A percentile compares a stretch with the other conserved stretches of the same genome.
Conservation (phyloP, 202 grass and related monocot species). For the Zizania palustris region DNA sequence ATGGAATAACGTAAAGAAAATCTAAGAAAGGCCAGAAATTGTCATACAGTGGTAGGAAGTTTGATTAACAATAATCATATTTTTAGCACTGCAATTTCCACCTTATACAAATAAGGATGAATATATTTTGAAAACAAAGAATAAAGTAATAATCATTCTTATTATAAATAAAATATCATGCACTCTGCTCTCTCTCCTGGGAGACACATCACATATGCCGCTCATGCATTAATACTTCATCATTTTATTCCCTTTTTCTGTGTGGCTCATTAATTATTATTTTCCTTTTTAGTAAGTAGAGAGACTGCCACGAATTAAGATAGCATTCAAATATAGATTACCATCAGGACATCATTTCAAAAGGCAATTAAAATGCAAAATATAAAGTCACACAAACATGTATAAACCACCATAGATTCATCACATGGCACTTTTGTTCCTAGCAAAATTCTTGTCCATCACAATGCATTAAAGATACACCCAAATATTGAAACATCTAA, state of each 20-base stretch:
- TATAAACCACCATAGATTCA: background rate
- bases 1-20: slow-evolving; percentile 25
- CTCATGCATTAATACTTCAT: background rate
- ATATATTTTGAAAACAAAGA: background rate
- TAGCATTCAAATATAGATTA: slow-evolving; percentile 9
- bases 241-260: slow-evolving; percentile 18
- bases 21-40: slow-evolving; percentile 14
- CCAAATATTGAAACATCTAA: slow-evolving; percentile 10
- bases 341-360: slow-evolving; percentile 21
- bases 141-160: background rate
- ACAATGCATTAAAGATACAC: background rate
- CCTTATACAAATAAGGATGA: background rate
- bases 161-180: slow-evolving; percentile 12
- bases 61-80: slow-evolving; percentile 30
- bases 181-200: background rate
- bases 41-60: slow-evolving; percentile 20
- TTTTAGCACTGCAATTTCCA: slow-evolving; percentile 30
- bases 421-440: background rate
- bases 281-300: slow-evolving; percentile 14
- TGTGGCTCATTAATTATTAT: slow-evolving; percentile 15
- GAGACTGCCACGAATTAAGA: background rate
- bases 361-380: background rate
- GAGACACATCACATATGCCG: slow-evolving; percentile 11
- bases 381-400: background rate
- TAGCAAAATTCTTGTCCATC: background rate